A percentile compares a stretch with the other conserved stretches of the same genome.
These are phyloP conservation scores for Apiospora kogelbergensis DNA, from an alignment of 2,329 filamentous ascomycete species.

Conservation along the genomic window DNA sequence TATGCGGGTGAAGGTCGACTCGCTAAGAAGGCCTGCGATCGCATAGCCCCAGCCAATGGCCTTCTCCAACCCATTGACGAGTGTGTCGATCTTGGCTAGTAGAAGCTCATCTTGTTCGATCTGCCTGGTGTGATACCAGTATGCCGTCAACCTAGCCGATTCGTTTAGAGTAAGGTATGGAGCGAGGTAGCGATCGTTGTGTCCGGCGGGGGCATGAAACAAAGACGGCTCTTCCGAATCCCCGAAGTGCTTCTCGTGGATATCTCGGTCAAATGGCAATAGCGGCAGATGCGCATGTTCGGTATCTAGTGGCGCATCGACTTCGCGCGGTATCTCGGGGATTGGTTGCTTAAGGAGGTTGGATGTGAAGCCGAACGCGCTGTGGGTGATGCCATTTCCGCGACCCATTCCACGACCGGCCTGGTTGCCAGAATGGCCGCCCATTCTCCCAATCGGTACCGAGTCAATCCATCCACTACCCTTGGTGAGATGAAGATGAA, in stretches of 20 bases:
- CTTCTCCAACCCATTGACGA: slow-evolving; percentile 11
- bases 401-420: neutral
- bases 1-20: slow-evolving; percentile 11
- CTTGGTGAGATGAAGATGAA: neutral
- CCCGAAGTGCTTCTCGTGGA: neutral
- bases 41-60: slow-evolving; percentile 15
- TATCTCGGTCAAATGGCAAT: neutral
- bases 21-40: slow-evolving; percentile 12
- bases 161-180: slow-evolving; percentile 12
- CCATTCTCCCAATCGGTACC: neutral
- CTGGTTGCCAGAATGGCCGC: neutral
- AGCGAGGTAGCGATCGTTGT: slow-evolving; percentile 3
- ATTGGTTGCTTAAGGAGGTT: slow-evolving; percentile 4
- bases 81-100: slow-evolving; percentile 11
- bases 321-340: neutral
- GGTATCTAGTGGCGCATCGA: slow-evolving; percentile 7
- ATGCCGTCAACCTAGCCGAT: slow-evolving; percentile 6
- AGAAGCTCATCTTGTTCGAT: slow-evolving; percentile 11
- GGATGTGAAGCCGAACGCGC: neutral
- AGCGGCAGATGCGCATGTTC: neutral
- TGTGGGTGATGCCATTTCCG: neutral
- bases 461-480: neutral
- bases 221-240: neutral
- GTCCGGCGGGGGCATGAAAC: neutral
- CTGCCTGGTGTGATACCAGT: slow-evolving; percentile 14